Percentiles rank a stretch among this genome's conserved stretches.
Conservation (phyloP, 352 stramenopile species). For the Pythium utonaiense region DNA sequence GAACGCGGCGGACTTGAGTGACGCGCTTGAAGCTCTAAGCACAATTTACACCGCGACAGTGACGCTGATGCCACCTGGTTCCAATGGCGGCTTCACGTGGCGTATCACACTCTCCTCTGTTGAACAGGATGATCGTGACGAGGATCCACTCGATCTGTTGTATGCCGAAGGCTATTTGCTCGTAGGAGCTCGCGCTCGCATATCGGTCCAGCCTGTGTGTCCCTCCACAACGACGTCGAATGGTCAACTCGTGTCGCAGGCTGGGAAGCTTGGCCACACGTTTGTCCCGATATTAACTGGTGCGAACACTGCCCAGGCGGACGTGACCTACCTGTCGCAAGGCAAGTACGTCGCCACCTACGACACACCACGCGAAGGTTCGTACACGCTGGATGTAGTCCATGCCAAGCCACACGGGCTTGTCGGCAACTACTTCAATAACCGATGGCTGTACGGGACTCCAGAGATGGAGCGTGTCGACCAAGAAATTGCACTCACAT, state of each 20-base stretch:
- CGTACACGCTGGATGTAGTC: constrained; percentile 86
- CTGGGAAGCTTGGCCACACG: constrained; percentile 43
- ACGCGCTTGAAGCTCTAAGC: constrained; percentile 63
- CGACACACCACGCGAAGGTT: constrained; percentile 73
- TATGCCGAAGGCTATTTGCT: constrained; percentile 86
- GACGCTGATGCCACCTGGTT: constrained; percentile 15
- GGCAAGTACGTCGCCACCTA: constrained; percentile 91
- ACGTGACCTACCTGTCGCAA: constrained; percentile 50
- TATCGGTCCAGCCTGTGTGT: constrained; percentile 42
- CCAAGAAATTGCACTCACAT: constrained; percentile 88
- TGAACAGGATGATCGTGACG: constrained; percentile 34
- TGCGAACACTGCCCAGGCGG: constrained; percentile 44
- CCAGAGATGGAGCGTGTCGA: constrained; percentile 87
- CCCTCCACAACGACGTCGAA: constrained; percentile 40
- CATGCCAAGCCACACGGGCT: constrained; percentile 81
- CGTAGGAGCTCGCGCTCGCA: constrained; percentile 32
- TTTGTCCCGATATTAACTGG: constrained; percentile 69
- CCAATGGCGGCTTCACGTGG: constrained; percentile 72
- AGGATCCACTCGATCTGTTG: constrained; percentile 41
- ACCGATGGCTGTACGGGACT: constrained; percentile 91
- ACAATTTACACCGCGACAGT: constrained; percentile 78
- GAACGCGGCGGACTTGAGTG: constrained; percentile 38
- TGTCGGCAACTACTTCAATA: constrained; percentile 93
- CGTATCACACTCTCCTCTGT: constrained; percentile 82
- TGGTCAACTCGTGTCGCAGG: constrained; percentile 14